These are phyloP conservation scores for Citropsis articulata DNA, from an alignment of 345 rosid species.

Conservation along the genomic window DNA sequence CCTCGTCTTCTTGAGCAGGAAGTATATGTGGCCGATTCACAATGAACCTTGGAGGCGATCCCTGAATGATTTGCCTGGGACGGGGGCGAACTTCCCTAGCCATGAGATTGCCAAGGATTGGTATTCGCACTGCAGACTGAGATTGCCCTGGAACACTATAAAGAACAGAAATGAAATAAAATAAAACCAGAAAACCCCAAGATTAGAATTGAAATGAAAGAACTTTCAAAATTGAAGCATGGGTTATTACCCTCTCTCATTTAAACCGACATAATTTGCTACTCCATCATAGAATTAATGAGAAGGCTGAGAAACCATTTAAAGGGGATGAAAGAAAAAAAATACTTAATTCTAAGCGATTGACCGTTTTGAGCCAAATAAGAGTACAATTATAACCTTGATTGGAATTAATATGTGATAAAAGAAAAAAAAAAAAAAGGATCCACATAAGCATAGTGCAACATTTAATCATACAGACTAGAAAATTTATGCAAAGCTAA, in stretches of 20 bases:
- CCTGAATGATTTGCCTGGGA: conserved; percentile 5
- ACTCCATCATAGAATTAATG: too few relatives aligned
- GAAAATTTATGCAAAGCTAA: neutral
- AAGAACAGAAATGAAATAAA: neutral
- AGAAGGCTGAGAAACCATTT: too few relatives aligned
- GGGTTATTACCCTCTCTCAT: too few relatives aligned
- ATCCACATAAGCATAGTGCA: neutral
- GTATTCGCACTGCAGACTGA: neutral
- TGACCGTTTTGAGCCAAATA: too few relatives aligned
- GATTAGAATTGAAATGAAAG: neutral
- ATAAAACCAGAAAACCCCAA: neutral
- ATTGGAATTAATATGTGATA: neutral
- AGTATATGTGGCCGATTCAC: conserved; percentile 2
- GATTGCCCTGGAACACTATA: conserved; percentile 6
- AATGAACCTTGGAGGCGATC: conserved; percentile 14
- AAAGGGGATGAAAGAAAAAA: too few relatives aligned
- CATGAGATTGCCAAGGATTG: neutral
- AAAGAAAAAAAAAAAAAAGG: too few relatives aligned
- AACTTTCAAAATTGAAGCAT: neutral
- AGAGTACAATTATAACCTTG: neutral
- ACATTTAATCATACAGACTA: neutral
- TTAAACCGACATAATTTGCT: too few relatives aligned
- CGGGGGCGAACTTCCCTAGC: conserved; percentile 1
- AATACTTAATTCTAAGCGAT: too few relatives aligned
- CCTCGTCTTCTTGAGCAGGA: conserved; percentile 25